These are phyloP conservation scores for Actinomucor elegans DNA, from an alignment of 371 early-diverging fungal genomes.

Conservation along the genomic window DNA sequence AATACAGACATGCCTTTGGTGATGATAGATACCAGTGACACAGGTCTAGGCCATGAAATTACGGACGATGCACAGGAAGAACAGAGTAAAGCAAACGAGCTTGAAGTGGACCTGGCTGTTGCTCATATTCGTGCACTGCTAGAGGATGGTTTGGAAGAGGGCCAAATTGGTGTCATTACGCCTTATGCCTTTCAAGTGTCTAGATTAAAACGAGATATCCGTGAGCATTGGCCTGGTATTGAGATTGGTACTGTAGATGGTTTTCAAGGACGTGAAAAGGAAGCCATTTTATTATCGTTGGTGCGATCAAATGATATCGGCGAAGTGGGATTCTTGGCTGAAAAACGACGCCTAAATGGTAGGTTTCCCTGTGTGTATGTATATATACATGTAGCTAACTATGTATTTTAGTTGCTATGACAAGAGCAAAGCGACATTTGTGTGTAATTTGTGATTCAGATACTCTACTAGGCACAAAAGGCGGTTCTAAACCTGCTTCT, in stretches of 20 bases:
- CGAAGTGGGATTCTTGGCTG: conserved; percentile 89
- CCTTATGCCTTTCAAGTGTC: conserved; percentile 86
- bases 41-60: conserved; percentile 50
- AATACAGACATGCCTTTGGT: conserved; percentile 65
- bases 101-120: conserved; percentile 72
- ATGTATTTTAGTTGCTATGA: conserved; percentile 76
- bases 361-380: background rate
- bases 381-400: background rate
- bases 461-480: conserved; percentile 49
- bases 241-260: conserved; percentile 94
- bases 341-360: conserved; percentile 83
- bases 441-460: conserved; percentile 85
- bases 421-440: conserved; percentile 87
- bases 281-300: conserved; percentile 83
- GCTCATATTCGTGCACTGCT: conserved; percentile 63
- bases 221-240: conserved; percentile 48
- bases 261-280: conserved; percentile 96
- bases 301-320: conserved; percentile 84
- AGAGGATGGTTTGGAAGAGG: conserved; percentile 59
- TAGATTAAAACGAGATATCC: conserved; percentile 34
- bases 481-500: conserved; percentile 9
- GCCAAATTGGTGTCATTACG: conserved; percentile 82
- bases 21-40: conserved; percentile 77
- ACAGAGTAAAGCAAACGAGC: conserved; percentile 69
- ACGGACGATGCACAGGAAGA: conserved; percentile 59